phyloP scores from a whole-genome alignment of 805 yeast genomes.

The Kazachstania psychrophila region DNA sequence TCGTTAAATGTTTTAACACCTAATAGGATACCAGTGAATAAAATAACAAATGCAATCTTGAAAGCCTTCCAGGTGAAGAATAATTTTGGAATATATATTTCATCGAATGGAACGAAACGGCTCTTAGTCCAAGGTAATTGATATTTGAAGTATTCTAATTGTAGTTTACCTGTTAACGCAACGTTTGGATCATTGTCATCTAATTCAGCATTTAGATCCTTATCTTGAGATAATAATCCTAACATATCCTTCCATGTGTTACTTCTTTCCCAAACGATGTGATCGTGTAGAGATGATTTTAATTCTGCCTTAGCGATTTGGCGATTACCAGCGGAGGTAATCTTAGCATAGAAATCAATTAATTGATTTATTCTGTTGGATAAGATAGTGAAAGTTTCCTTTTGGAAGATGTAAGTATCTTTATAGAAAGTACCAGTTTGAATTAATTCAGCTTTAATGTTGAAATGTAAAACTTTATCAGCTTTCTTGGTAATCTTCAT shows the following conservation, averaged over 20 bases:
- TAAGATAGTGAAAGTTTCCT: conserved; percentile 38
- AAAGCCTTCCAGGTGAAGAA: conserved; percentile 40
- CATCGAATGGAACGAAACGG: conserved; percentile 6
- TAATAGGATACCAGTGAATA: conserved; percentile 45
- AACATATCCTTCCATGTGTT: conserved; percentile 95
- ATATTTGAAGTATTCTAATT: conserved; percentile 28
- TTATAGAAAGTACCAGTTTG: conserved; percentile 35
- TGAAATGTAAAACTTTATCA: conserved; percentile 63
- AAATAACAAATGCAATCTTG: conserved; percentile 40
- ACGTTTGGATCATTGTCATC: conserved; percentile 8
- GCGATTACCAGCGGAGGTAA: conserved; percentile 28
- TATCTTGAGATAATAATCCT: conserved; percentile 57
- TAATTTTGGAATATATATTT: conserved; percentile 38
- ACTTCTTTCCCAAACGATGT: conserved; percentile 92
- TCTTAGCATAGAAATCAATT: conserved; percentile 46
- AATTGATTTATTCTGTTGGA: conserved; percentile 45
- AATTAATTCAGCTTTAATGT: conserved; percentile 43
- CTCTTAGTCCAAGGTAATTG: conserved; percentile 20
- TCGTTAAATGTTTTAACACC: conserved; percentile 56
- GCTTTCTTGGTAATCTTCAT: conserved; percentile 82
- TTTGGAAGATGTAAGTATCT: conserved; percentile 48
- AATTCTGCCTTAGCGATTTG: conserved; percentile 45
- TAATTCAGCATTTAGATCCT: conserved; percentile 22
- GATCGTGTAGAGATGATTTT: conserved; percentile 66
- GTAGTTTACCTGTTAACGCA: conserved; percentile 25